Evolutionary conservation across 805 yeast genomes (phyloP), one percentile per base, ranked within the genome.

Genomic region (Hanseniaspora nectarophila): DNA sequence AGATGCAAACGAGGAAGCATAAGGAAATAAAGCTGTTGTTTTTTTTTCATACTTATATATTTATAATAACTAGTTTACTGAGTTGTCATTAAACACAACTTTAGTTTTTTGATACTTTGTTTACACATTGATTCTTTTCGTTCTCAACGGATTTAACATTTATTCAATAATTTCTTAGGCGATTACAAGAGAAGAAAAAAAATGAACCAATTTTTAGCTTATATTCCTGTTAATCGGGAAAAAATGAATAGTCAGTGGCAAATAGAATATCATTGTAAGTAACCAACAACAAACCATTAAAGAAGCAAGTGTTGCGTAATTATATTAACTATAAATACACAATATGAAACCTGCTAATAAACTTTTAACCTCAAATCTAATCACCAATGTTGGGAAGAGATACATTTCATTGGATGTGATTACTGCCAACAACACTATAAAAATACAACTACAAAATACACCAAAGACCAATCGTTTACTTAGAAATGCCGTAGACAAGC

Each of bases 1-100:
- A 60, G 44, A 58, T 59, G 1, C 58, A 58, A 35, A 45, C 56
- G 37, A 51, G 58, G 38, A 56, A 58, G 16, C 65, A 63, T 44
- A 59, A 58, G 39, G n/a, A 13, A 31, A 12, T 28, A 28, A 28
- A 3, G 31, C 12, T 9, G 12, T 28, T 28, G 8, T 28, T 4
- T 28, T 28, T 5, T 26, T 26, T 5, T 26, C 8, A 5, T 26
- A 26, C 8, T 26, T 26, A 6, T 6, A 26, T 26, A 8, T 26
- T 26, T 26, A 8, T 26, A n/a, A n/a, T n/a, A n/a, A n/a, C n/a
- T n/a, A n/a, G n/a, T n/a, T n/a, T n/a, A n/a, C n/a, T n/a, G n/a
- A n/a, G n/a, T n/a, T n/a, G n/a, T n/a, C n/a, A n/a, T n/a, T n/a
- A n/a, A n/a, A n/a, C n/a, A n/a, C n/a, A n/a, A n/a, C n/a, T n/a